Evolutionary conservation across 2,329 filamentous ascomycete genomes (phyloP).

Genomic region (Talaromyces sp.): DNA sequence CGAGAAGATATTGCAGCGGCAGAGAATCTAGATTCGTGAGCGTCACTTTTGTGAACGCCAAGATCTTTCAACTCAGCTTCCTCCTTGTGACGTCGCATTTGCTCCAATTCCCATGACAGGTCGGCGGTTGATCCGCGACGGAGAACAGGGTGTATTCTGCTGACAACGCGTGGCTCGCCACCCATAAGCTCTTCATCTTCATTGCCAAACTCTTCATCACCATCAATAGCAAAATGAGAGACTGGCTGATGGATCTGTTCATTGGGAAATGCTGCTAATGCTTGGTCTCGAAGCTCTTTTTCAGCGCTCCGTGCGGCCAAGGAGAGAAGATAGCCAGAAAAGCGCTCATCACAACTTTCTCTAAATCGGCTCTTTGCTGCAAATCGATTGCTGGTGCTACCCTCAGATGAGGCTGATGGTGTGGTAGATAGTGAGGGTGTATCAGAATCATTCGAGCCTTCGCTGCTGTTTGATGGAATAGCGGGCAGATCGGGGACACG

Average conservation of each 20-base stretch:
- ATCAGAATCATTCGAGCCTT: slow-evolving; percentile 43
- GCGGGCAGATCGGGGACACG: slow-evolving; percentile 60
- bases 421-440: slow-evolving; percentile 48
- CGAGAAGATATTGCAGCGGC: slow-evolving; percentile 31
- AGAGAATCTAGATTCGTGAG: slow-evolving; percentile 35
- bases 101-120: slow-evolving; percentile 70
- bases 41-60: slow-evolving; percentile 31
- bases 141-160: slow-evolving; percentile 29
- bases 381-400: slow-evolving; percentile 35
- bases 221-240: slow-evolving; percentile 49
- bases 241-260: slow-evolving; percentile 48
- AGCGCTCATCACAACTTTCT: slow-evolving; percentile 71
- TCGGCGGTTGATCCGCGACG: slow-evolving; percentile 47
- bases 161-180: background rate
- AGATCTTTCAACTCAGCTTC: slow-evolving; percentile 53
- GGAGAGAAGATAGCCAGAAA: slow-evolving; percentile 73
- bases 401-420: slow-evolving; percentile 26
- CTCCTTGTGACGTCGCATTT: slow-evolving; percentile 77
- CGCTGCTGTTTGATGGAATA: slow-evolving; percentile 62
- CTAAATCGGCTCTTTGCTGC: slow-evolving; percentile 29
- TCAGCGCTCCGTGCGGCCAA: slow-evolving; percentile 78
- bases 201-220: slow-evolving; percentile 36
- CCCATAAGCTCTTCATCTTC: slow-evolving; percentile 31
- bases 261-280: slow-evolving; percentile 51
- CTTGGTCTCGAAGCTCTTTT: slow-evolving; percentile 70